Conservation (phyloP, 129 eudicot species). For the Ambrosia trifida region DNA sequence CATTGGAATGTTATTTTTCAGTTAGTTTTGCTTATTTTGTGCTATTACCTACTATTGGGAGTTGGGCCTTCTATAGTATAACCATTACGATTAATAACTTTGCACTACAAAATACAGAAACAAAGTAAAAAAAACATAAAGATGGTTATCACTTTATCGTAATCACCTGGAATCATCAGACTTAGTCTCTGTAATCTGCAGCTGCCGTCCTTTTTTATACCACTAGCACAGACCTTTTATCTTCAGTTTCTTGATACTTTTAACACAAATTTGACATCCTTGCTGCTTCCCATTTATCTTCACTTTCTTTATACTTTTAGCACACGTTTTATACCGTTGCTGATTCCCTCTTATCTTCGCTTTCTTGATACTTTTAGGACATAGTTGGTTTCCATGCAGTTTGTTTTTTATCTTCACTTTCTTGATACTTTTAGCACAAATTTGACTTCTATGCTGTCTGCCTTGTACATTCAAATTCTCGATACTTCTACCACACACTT, state of each 20-base stretch:
- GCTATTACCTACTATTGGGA: neutral
- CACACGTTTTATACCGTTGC: neutral
- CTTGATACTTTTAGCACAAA: neutral
- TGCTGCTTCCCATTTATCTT: slow-evolving; percentile 4
- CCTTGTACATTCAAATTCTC: slow-evolving; percentile 3
- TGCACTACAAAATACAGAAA: slow-evolving; percentile 2
- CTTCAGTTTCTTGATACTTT: slow-evolving; percentile 16
- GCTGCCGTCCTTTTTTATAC: neutral
- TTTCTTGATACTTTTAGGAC: neutral
- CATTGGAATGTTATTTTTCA: neutral
- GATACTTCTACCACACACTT: neutral
- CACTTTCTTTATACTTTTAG: slow-evolving; percentile 1
- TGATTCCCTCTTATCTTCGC: neutral
- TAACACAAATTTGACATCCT: slow-evolving; percentile 1
- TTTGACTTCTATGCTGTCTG: neutral
- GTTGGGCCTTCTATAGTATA: neutral
- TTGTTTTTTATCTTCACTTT: neutral
- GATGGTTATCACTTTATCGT: neutral
- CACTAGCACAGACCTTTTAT: neutral
- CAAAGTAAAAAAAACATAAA: neutral
- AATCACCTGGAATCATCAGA: slow-evolving; percentile 4
- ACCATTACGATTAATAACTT: neutral
- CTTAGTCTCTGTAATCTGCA: neutral
- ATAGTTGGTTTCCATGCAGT: neutral
- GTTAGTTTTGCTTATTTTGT: neutral